phyloP scores from a whole-genome alignment of 2,329 filamentous ascomycete genomes.

The Ploettnerulaceae sp. region DNA sequence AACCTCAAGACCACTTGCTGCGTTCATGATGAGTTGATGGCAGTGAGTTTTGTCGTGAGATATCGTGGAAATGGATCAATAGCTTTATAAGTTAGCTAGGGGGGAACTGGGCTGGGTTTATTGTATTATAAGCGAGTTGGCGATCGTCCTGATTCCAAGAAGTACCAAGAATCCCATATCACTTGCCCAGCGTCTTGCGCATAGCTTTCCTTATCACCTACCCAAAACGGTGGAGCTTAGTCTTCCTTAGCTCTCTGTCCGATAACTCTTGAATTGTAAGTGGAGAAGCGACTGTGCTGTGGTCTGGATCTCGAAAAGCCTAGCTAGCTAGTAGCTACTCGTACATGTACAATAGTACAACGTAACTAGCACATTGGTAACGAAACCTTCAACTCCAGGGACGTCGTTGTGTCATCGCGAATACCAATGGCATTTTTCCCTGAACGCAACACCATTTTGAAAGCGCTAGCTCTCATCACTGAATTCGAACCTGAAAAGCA shows the following conservation, averaged over 20 bases:
- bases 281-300: background rate
- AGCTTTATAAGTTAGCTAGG: background rate
- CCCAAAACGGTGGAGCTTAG: constrained; percentile 3
- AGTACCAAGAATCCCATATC: background rate
- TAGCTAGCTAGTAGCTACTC: too few species aligned
- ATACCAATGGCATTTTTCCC: too few species aligned
- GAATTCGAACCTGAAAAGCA: background rate
- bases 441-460: too few species aligned
- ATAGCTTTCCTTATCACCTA: constrained; percentile 4
- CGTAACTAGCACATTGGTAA: too few species aligned
- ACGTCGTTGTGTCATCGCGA: too few species aligned
- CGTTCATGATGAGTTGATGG: constrained; percentile 5
- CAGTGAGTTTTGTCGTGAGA: background rate
- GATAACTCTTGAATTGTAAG: background rate
- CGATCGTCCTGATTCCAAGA: background rate
- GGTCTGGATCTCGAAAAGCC: background rate
- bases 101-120: background rate
- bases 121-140: background rate
- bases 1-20: constrained; percentile 9
- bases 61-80: background rate
- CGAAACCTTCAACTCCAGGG: too few species aligned
- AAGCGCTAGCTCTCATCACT: background rate
- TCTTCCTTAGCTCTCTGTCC: background rate
- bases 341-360: too few species aligned
- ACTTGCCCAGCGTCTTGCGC: constrained; percentile 1